Evolutionary conservation across 2,329 filamentous ascomycete species (phyloP).

Genomic region (Alternaria gaisen): DNA sequence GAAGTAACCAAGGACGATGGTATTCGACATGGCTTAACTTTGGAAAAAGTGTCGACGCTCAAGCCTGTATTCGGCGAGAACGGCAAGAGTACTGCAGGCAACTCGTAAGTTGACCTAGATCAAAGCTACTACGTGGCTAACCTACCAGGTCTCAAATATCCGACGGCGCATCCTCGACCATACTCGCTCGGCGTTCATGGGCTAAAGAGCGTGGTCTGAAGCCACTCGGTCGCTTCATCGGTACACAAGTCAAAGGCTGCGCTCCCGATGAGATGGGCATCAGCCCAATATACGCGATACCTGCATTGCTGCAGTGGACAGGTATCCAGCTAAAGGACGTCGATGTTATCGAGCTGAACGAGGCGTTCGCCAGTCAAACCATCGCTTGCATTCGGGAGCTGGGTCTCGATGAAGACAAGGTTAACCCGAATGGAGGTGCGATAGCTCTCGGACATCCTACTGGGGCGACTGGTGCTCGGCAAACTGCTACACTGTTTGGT

Average conservation of each 20-base stretch:
- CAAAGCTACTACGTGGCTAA: constrained; percentile 8
- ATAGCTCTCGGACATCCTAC: constrained; percentile 85
- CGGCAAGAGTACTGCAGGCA: constrained; percentile 90
- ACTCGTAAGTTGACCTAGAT: constrained; percentile 54
- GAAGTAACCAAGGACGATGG: constrained; percentile 88
- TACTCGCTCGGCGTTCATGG: constrained; percentile 92
- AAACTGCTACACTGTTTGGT: constrained; percentile 83
- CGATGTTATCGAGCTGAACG: constrained; percentile 92
- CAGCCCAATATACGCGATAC: constrained; percentile 74
- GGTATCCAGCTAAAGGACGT: constrained; percentile 80
- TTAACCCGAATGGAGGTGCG: constrained; percentile 82
- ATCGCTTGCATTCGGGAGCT: constrained; percentile 81
- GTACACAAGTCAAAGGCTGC: constrained; percentile 88
- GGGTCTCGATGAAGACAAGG: constrained; percentile 74
- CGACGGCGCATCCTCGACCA: constrained; percentile 86
- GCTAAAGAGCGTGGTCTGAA: constrained; percentile 86
- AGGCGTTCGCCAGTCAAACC: constrained; percentile 96
- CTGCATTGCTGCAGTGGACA: constrained; percentile 82
- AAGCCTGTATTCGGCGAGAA: constrained; percentile 89
- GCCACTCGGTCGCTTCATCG: constrained; percentile 92
- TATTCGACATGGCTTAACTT: constrained; percentile 87
- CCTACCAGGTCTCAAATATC: constrained; percentile 81
- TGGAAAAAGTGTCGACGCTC: constrained; percentile 81
- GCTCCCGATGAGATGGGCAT: constrained; percentile 97
- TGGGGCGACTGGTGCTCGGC: constrained; percentile 76